These are phyloP conservation scores for Litchi chinensis DNA, from an alignment of 345 rosid genomes.

Conservation along the genomic window DNA sequence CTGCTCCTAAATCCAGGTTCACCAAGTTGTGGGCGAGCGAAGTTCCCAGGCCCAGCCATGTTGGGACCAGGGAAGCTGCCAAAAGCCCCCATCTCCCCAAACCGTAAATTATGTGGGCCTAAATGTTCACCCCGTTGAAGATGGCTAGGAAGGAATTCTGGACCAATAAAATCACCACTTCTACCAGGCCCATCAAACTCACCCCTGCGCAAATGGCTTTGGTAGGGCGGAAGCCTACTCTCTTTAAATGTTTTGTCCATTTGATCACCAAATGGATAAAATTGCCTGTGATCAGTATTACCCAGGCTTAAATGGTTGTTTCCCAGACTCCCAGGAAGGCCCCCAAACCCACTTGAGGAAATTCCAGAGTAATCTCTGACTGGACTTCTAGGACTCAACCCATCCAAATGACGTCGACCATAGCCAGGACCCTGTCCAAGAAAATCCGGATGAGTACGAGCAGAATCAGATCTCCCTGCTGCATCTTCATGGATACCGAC, in stretches of 20 bases:
- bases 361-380: conserved; percentile 49
- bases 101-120: conserved; percentile 43
- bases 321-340: conserved; percentile 32
- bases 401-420: conserved; percentile 44
- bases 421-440: conserved; percentile 43
- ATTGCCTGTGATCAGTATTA: conserved; percentile 47
- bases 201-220: conserved; percentile 44
- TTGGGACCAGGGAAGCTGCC: conserved; percentile 47
- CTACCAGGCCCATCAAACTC: conserved; percentile 60
- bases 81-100: conserved; percentile 38
- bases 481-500: conserved; percentile 41
- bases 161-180: conserved; percentile 39
- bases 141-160: conserved; percentile 45
- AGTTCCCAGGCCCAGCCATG: conserved; percentile 41
- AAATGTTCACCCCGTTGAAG: conserved; percentile 53
- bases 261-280: conserved; percentile 40
- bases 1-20: conserved; percentile 68
- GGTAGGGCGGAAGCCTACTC: conserved; percentile 44
- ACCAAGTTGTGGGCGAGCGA: conserved; percentile 45
- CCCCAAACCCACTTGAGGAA: conserved; percentile 39
- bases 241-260: conserved; percentile 36
- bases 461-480: conserved; percentile 42
- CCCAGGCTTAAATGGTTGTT: conserved; percentile 26
- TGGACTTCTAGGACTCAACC: conserved; percentile 55
- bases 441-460: conserved; percentile 34